These are phyloP conservation scores for Paramecium bursaria DNA, from an alignment of 73 alveolate genomes.

Conservation along the genomic window DNA sequence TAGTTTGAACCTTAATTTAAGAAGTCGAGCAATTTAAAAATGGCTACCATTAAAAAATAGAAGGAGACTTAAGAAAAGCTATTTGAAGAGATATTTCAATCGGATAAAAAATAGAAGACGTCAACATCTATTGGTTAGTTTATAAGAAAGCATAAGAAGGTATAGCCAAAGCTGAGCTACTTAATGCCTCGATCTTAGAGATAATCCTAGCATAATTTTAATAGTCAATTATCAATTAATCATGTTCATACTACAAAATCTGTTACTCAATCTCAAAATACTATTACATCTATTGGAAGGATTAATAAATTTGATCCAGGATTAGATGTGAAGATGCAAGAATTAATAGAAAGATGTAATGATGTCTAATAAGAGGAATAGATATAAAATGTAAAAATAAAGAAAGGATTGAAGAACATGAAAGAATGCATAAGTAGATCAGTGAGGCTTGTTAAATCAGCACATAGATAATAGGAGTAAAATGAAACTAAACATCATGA, in stretches of 20 bases:
- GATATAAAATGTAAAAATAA: not conserved
- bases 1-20: constrained; percentile 35
- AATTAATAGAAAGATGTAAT: constrained; percentile 22
- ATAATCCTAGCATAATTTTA: constrained; percentile 27
- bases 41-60: constrained; percentile 17
- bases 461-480: not conserved
- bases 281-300: not conserved
- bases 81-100: constrained; percentile 22
- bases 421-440: constrained; percentile 5
- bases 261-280: constrained; percentile 2
- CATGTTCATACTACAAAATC: not conserved
- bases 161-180: not conserved
- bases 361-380: constrained; percentile 9
- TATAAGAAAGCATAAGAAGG: not conserved
- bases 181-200: constrained; percentile 30
- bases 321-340: not conserved
- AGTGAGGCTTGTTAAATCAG: constrained; percentile 24
- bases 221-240: not conserved
- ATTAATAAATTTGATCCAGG: constrained; percentile 15
- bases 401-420: not conserved
- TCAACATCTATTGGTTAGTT: not conserved
- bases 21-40: constrained; percentile 22
- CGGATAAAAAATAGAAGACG: not conserved
- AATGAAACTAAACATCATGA: not conserved
- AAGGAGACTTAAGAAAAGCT: constrained; percentile 17